Evolutionary conservation across 2,329 filamentous ascomycete species (phyloP), one percentile per base, ranked within the genome.

Genomic region (Graphium sp.): DNA sequence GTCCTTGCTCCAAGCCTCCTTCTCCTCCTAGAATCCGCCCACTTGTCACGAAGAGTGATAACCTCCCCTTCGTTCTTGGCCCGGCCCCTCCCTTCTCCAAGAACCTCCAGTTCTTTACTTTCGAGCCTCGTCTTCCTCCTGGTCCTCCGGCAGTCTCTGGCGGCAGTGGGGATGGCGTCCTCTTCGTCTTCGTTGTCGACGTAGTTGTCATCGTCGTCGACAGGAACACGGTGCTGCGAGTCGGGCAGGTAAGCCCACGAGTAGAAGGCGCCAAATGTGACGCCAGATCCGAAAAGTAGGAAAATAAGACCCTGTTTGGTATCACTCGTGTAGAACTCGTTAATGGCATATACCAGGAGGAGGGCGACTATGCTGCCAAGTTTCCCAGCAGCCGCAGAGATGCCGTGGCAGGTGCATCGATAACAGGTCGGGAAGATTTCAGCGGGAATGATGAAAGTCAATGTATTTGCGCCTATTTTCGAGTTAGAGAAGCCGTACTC

Each of bases 371-470:
- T 58, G 33, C 62, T 64, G 15, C 66, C 68, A 2, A 67, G 45
- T 39, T 74, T 74, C 8, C 68, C 69, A 1, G 60, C 58, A 0
- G 68, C 68, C 0, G 69, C 68, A 0, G 67, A 68, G 29, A 74
- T 66, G 15, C 67, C 68, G 39, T 73, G 67, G 33, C 66, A 73
- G 1, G 68, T 70, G 28, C 61, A 69, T 22, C 71, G 61, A 38
- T 73, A 74, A 35, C 61, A 59, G 2, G 70, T 75, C 0, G 68
- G 69, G 41, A 76, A 77, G 23, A 72, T 62, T 41, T 76, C 70
- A 23, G 66, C 69, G 2, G 71, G 68, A 11, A 75, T 62, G 30
- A 74, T 64, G 39, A 75, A 74, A 0, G 68, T 74, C 8, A 73
- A 58, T 1, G 64, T 67, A 38, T 74, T 74, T 23, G 67, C 66